Percentiles rank a stretch among this genome's conserved stretches.
phyloP scores from a whole-genome alignment of 1,139 yeast species.

The Suhomyces kunorum region DNA sequence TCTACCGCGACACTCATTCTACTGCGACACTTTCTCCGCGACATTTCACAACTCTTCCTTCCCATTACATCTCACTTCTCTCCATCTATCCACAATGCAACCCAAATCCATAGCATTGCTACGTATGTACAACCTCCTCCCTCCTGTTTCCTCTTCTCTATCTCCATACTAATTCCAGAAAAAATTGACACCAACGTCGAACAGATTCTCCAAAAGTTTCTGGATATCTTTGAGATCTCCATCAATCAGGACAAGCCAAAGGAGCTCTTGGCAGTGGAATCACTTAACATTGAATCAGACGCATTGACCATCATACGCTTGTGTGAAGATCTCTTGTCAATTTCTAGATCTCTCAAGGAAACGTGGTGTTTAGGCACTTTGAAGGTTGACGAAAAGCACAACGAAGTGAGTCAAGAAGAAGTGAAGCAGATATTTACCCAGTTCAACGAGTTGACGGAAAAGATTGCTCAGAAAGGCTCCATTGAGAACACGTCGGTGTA shows the following conservation, averaged over 20 bases:
- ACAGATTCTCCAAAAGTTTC: slow-evolving; percentile 45
- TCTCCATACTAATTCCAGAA: slow-evolving; percentile 29
- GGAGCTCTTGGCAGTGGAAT: slow-evolving; percentile 55
- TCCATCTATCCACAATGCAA: slow-evolving; percentile 42
- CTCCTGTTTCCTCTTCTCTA: background rate
- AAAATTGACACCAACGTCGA: slow-evolving; percentile 45
- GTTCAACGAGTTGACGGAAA: slow-evolving; percentile 44
- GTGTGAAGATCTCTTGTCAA: slow-evolving; percentile 53
- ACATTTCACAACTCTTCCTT: no score
- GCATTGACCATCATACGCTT: slow-evolving; percentile 52
- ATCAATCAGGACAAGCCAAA: slow-evolving; percentile 48
- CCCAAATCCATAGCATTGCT: slow-evolving; percentile 47
- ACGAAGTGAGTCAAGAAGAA: slow-evolving; percentile 23
- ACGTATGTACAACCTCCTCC: slow-evolving; percentile 31
- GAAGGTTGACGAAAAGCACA: slow-evolving; percentile 29
- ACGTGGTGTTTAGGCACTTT: slow-evolving; percentile 60
- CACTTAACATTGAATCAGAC: slow-evolving; percentile 56
- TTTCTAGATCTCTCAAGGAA: slow-evolving; percentile 53
- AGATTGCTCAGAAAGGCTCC: slow-evolving; percentile 24
- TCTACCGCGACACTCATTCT: no score
- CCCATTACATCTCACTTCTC: no score
- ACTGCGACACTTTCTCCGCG: no score
- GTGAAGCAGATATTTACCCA: slow-evolving; percentile 33
- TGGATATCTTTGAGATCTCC: slow-evolving; percentile 46
- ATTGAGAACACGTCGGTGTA: background rate